Conservation (phyloP, 2,329 filamentous ascomycete species). For the Neofusicoccum laricinum region DNA sequence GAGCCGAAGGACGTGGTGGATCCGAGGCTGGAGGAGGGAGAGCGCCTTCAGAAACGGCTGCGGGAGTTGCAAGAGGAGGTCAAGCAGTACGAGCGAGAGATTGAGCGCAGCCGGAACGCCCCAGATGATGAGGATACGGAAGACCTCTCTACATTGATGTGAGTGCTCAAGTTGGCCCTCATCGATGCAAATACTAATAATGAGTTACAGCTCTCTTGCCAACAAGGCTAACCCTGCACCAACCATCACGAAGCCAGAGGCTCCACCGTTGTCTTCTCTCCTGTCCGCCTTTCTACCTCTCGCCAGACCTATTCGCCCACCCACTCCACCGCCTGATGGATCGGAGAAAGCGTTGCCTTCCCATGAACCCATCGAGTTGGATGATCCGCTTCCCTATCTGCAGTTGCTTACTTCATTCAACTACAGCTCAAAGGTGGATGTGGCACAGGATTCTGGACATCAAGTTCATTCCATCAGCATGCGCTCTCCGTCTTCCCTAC, state of each 20-base stretch:
- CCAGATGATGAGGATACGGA: neutral
- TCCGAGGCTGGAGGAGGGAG: slow-evolving; percentile 25
- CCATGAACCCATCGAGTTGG: slow-evolving; percentile 62
- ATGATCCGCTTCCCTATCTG: slow-evolving; percentile 66
- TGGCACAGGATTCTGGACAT: slow-evolving; percentile 13
- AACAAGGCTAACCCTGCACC: slow-evolving; percentile 13
- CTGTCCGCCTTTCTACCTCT: slow-evolving; percentile 42
- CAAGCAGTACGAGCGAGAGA: slow-evolving; percentile 27
- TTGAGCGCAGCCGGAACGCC: slow-evolving; percentile 27
- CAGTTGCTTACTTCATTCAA: slow-evolving; percentile 68
- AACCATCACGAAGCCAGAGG: slow-evolving; percentile 19
- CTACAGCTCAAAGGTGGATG: slow-evolving; percentile 49
- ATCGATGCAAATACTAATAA: neutral
- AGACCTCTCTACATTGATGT: slow-evolving; percentile 24
- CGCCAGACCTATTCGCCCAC: slow-evolving; percentile 22
- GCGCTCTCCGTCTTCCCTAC: slow-evolving; percentile 51
- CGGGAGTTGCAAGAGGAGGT: slow-evolving; percentile 32
- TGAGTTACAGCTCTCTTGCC: slow-evolving; percentile 9
- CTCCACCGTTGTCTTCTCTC: slow-evolving; percentile 29
- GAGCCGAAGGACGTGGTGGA: neutral
- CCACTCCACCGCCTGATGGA: slow-evolving; percentile 30
- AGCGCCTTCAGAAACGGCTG: slow-evolving; percentile 27
- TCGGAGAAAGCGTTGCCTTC: slow-evolving; percentile 50
- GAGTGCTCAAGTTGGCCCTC: neutral
- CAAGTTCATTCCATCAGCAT: slow-evolving; percentile 54